Evolutionary conservation across 225 moss, liverwort and hornwort species (phyloP), one percentile per base, ranked within the genome.

Genomic region (Pseudoscleropodium purum): DNA sequence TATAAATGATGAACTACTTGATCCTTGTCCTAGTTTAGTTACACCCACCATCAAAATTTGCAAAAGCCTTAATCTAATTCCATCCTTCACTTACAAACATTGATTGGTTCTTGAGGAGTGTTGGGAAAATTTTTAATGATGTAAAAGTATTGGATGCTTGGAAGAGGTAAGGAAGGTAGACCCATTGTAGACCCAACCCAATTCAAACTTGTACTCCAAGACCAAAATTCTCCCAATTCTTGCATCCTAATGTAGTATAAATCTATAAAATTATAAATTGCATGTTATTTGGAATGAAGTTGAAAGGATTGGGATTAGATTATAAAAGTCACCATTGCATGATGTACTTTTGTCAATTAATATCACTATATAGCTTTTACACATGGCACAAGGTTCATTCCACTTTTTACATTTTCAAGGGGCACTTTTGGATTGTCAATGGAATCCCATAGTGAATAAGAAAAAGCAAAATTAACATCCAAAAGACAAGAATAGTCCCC

Each of bases 171-270:
- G 4, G 20, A 49, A 49, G 33, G 34, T 12, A 51, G 6, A 20
- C 13, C 20, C 33, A 75, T 31, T 75, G 33, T 33, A 4, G 12
- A 43, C 9, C 7, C 33, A 76, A 77, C 34, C 8, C 5, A 21
- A 52, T 52, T 47, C 0, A 0, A 2, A 20, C 21, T 13, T 0
- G 0, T 18, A 51, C 1, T 13, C 1, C 7, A 51, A 33, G 31
- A 75, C 13, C 12, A 21, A 77, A 52, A 13, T 51, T 34, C 34
- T 76, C 76, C 52, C 8, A 47, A 47, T 47, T 76, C 13, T 76
- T 51, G 13, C 12, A 75, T 49, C 7, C 7, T 26, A 16, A 16
- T 73, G 43, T 29, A 6, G 19, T 31, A 20, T 49, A 49, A 49
- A 12, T 17, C 4, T 70, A 26, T 39, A 13, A 73, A 73, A 75